Evolutionary conservation across 2,329 filamentous ascomycete species (phyloP).

Genomic region (Colletotrichum sp.): DNA sequence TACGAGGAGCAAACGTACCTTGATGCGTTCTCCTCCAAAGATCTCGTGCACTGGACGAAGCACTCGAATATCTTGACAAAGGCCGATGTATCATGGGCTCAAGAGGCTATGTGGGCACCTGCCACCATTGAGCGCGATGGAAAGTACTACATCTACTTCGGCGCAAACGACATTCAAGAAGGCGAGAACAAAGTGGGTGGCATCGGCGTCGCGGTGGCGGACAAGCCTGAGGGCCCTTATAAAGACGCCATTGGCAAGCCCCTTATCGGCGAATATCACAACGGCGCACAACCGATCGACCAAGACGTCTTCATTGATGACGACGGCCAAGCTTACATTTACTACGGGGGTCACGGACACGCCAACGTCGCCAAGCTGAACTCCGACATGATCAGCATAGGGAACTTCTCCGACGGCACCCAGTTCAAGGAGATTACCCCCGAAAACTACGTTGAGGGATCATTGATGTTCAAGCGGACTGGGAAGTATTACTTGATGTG

Average conservation of each 20-base stretch:
- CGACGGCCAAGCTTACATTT: conserved; percentile 62
- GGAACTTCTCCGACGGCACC: conserved; percentile 40
- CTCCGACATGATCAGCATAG: conserved; percentile 49
- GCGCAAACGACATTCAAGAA: conserved; percentile 50
- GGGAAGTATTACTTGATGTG: conserved; percentile 46
- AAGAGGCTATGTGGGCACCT: conserved; percentile 70
- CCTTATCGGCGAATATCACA: conserved; percentile 45
- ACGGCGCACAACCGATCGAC: conserved; percentile 56
- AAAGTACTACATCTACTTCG: conserved; percentile 70
- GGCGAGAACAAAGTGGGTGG: conserved; percentile 58
- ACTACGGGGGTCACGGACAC: conserved; percentile 59
- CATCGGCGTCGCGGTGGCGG: conserved; percentile 64
- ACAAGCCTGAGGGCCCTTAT: conserved; percentile 65
- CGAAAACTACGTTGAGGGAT: conserved; percentile 45
- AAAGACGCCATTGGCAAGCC: conserved; percentile 57
- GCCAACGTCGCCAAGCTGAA: conserved; percentile 46
- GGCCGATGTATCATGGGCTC: conserved; percentile 67
- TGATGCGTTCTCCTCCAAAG: conserved; percentile 54
- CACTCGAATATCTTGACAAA: conserved; percentile 45
- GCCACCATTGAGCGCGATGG: conserved; percentile 63
- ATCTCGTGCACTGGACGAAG: conserved; percentile 54
- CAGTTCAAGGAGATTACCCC: conserved; percentile 48
- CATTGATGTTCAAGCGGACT: conserved; percentile 40
- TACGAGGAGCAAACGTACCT: conserved; percentile 55
- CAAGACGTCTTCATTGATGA: conserved; percentile 65